Evolutionary conservation across 2,329 filamentous ascomycete genomes (phyloP), one percentile per base, ranked within the genome.

Genomic region (Xylaria sp.): DNA sequence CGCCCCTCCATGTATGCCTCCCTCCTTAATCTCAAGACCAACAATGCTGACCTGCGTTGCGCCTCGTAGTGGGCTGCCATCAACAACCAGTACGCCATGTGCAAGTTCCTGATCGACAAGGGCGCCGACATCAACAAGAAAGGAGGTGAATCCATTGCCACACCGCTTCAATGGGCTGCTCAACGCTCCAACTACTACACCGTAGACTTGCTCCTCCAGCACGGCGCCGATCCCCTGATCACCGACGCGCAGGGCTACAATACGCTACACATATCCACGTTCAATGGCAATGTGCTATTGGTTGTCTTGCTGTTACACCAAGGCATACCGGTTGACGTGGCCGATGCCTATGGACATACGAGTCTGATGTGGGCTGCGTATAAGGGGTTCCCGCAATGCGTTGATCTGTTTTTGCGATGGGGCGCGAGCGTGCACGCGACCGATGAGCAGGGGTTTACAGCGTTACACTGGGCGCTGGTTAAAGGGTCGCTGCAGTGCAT

Each of bases 321-420:
- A 78, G 94, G 96, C 77, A 96, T 99, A 69, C 93, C 94, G 18
- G 93, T 99, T 70, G 96, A 99, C 78, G 92, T 96, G 5, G 86
- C 91, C 62, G 96, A 99, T 81, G 89, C 89, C 60, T 95, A 94
- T 78, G 93, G 94, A 5, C 97, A 99, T 81, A 98, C 96, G 0
- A 92, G 91, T 69, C 86, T 99, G 69, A 99, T 99, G 96, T 99
- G 96, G 96, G 93, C 96, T 21, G 95, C 95, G 18, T 99, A 99
- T 84, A 99, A 99, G 81, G 96, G 97, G 42, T 98, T 91, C 78
- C 93, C 95, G 0, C 90, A 92, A 55, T 97, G 93, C 75, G 95
- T 98, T 57, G 96, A 98, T 78, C 81, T 98, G 51, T 95, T 97
- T 73, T 83, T 99, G 68, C 90, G 94, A 74, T 99, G 96, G 94